Evolutionary conservation across 352 stramenopile genomes (phyloP), one percentile per base, ranked within the genome.

Genomic region (Globisporangium carolinianum): DNA sequence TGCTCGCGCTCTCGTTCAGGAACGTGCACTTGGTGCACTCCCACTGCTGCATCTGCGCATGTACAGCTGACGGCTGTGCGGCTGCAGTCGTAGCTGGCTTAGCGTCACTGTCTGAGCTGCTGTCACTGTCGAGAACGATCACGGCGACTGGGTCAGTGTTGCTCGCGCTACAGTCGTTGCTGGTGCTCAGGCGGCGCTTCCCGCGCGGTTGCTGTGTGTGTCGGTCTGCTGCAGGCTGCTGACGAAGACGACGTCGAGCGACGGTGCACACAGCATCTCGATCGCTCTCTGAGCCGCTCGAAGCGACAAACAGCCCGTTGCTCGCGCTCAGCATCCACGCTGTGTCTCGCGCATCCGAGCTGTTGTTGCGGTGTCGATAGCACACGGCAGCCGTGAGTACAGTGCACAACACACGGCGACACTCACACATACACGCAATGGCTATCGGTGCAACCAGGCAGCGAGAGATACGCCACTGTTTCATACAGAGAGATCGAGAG

Each of bases 21-120:
- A 72, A 86, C 7, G 77, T 87, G 53, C 77, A 87, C 47, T 65
- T 67, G 6, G 50, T 49, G 12, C 75, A 86, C 37, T 66, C 63
- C 75, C 77, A 86, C 7, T 60, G 39, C 37, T 54, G 43, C 42
- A 9, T 32, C 46, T 24, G 55, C n/a, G 6, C 11, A 6, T 62
- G 15, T 15, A 41, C 8, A 24, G 24, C 32, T 47, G 36, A 15
- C 10, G 17, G 45, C 17, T 35, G 45, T 18, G 39, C 6, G 41
- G 11, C 45, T 43, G 42, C 46, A 48, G 35, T 18, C n/a, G 41
- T 55, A 6, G 49, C 18, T 42, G 63, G 50, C 3, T 70, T 49
- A 58, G 53, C 50, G 50, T 65, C 47, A 6, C 67, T 65, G 4
- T 59, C 73, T 32, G 24, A 32, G 24, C 24, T 32, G 35, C 74